Conservation (phyloP, 768 basidiomycete species). For the Phlebiopsis flavidoalba region DNA sequence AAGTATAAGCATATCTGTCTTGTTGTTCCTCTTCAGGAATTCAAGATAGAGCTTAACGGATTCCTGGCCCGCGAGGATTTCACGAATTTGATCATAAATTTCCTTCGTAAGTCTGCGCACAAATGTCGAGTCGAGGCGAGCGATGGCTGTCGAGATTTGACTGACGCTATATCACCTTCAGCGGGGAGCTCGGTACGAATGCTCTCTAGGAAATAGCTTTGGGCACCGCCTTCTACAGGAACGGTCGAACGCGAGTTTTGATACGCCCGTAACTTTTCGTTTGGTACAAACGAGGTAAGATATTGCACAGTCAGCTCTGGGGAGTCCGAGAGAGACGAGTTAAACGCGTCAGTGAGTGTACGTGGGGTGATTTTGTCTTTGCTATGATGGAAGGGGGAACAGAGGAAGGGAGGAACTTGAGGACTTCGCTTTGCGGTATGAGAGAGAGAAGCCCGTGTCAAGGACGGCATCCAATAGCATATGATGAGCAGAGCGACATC, state of each 20-base stretch:
- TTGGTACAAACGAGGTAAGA: constrained; percentile 63
- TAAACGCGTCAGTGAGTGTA: constrained; percentile 80
- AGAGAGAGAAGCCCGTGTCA: constrained; percentile 83
- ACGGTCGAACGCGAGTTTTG: constrained; percentile 84
- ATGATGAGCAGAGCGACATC: constrained; percentile 81
- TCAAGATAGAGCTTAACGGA: constrained; percentile 92
- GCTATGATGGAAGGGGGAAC: constrained; percentile 70
- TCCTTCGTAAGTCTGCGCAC: constrained; percentile 50
- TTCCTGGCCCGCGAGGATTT: constrained; percentile 86
- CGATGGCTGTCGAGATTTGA: background rate
- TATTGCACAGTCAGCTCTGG: constrained; percentile 74
- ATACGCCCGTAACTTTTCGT: constrained; percentile 77
- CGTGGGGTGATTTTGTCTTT: constrained; percentile 71
- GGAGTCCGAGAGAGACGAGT: constrained; percentile 84
- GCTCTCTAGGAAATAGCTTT: constrained; percentile 80
- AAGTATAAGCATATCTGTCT: constrained; percentile 85
- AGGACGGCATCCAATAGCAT: constrained; percentile 91
- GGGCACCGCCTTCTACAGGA: constrained; percentile 87
- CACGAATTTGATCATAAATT: constrained; percentile 69
- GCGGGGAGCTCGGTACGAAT: constrained; percentile 65
- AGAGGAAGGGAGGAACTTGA: constrained; percentile 70
- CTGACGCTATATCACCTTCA: constrained; percentile 58
- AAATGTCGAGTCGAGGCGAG: background rate
- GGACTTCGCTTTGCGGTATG: constrained; percentile 78
- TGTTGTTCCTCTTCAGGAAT: constrained; percentile 93